These are phyloP conservation scores for Diaporthe ampelina DNA, from an alignment of 2,329 filamentous ascomycete species.

Conservation along the genomic window DNA sequence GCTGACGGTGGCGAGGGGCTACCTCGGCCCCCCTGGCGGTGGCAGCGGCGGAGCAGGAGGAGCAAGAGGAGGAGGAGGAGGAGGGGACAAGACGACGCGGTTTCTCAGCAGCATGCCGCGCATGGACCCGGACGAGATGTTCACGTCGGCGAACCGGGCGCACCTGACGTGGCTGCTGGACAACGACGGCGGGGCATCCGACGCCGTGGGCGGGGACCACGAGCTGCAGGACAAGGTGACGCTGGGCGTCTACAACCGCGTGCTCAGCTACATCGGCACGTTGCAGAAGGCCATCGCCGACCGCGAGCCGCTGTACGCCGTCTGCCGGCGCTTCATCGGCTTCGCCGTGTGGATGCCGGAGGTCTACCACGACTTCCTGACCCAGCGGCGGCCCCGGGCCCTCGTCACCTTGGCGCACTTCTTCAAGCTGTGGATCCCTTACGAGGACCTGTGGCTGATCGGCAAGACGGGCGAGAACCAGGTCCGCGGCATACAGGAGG, in stretches of 20 bases:
- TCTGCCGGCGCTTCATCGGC: constrained; percentile 53
- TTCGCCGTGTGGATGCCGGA: constrained; percentile 54
- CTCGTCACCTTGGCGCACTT: constrained; percentile 56
- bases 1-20: constrained; percentile 47
- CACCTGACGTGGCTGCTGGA: constrained; percentile 53
- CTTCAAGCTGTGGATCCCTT: constrained; percentile 54
- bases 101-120: constrained; percentile 49
- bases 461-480: constrained; percentile 53
- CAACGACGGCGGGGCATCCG: constrained; percentile 45
- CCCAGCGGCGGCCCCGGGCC: constrained; percentile 53
- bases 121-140: constrained; percentile 50
- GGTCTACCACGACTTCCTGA: constrained; percentile 52
- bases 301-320: constrained; percentile 48
- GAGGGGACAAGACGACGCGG: constrained; percentile 45
- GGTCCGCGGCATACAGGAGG: constrained; percentile 53
- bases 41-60: constrained; percentile 14
- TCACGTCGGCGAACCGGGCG: constrained; percentile 48
- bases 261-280: constrained; percentile 53
- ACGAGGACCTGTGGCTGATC: constrained; percentile 54
- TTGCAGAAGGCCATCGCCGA: constrained; percentile 48
- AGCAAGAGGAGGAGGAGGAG: background rate
- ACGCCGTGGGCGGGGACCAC: constrained; percentile 45
- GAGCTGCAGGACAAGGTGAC: constrained; percentile 50
- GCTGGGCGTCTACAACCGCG: constrained; percentile 49
- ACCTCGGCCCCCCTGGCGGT: constrained; percentile 41